Base-by-base conservation (phyloP, 495 filamentous ascomycete genomes). In the Podospora tetraspora region DNA sequence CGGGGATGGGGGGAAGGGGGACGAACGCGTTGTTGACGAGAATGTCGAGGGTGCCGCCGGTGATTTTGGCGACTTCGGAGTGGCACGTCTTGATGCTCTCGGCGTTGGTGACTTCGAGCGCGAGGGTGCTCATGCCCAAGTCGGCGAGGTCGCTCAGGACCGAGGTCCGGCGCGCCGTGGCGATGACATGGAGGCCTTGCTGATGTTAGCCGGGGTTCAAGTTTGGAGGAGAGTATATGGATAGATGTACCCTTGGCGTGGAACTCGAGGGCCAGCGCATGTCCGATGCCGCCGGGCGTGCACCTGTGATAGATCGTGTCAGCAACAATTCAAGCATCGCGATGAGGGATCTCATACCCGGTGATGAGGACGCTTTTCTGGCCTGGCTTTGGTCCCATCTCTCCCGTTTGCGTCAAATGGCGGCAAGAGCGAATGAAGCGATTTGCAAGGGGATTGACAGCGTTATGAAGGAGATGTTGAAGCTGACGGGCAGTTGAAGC, bases 1-100 rank as follows among this genome's bases (percentile, higher is more conserved):
- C 64, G 16, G 59, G 25, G 21, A 23, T 9, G 24, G n/a, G 29
- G 22, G 74, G 19, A 21, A 3, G 24, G 22, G 29, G 24, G 22
- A 73, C 82, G 56, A 59, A 84, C 82, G 88, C 88, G 72, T 91
- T 91, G 74, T 92, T 92, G 66, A 92, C 82, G 21, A 91, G 80
- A 63, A 85, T 84, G 73, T 90, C 85, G n/a, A 91, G 78, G 62
- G 73, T 84, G 12, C 85, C 86, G 62, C 80, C 81, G 0, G 86
- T 89, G 34, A 85, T 66, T n/a, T 76, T 73, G 29, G 76, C 76
- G 19, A 88, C 84, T 11, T 79, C 78, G 8, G 74, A 73, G 64
- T 80, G 80, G 71, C 80, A 83, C 13, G 71, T 70, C 34, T 76
- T 78, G 78, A 88, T 84, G 74, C 83, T 86, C 5, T 81, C 77